Evolutionary conservation across 2,329 filamentous ascomycete species (phyloP), one percentile per base, ranked within the genome.

Genomic region (Arthrobotrys musiformis): DNA sequence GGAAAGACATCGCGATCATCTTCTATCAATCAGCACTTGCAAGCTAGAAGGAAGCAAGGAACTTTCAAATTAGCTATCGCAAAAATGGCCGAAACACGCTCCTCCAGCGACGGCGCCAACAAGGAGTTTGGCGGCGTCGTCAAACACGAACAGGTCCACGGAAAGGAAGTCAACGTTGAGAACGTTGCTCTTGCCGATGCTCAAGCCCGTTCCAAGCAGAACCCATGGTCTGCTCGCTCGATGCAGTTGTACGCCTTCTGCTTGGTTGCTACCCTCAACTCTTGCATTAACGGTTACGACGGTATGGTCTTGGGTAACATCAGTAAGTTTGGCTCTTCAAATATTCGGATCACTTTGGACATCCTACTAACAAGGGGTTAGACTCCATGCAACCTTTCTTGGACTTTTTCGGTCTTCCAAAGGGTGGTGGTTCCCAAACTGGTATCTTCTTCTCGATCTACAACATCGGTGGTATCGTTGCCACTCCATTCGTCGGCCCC

Each of bases 221-320:
- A 84, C 37, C 80, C 81, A 26, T 83, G 83, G 82, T 85, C 84
- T 81, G 84, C 82, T 78, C 82, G 83, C 63, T 85, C 85, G 19
- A 54, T 84, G 52, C 82, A 84, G 24, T 81, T 86, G 50, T 86
- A 85, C 81, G 84, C 83, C 7, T 86, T 86, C 78, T 85, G 84
- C 81, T 86, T 85, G 75, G 83, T 86, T 52, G 85, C 85, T 46
- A 86, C 86, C 81, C 85, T 86, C 81, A 86, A 85, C 80, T 85
- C 85, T 42, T 86, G 85, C 73, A 86, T 87, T 84, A 87, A 87
- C 81, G 86, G 86, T 69, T 87, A 86, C 80, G 86, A 87, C 82
- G 84, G 84, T 67, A 86, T 85, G 7, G 83, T 86, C 26, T 85
- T 86, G 79, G 68, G 78, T 35, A 75, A 79, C 61, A 84, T 86